Evolutionary conservation across 225 moss, liverwort and hornwort genomes (phyloP), one percentile per base, ranked within the genome.

Genomic region (Lunularia cruciata): DNA sequence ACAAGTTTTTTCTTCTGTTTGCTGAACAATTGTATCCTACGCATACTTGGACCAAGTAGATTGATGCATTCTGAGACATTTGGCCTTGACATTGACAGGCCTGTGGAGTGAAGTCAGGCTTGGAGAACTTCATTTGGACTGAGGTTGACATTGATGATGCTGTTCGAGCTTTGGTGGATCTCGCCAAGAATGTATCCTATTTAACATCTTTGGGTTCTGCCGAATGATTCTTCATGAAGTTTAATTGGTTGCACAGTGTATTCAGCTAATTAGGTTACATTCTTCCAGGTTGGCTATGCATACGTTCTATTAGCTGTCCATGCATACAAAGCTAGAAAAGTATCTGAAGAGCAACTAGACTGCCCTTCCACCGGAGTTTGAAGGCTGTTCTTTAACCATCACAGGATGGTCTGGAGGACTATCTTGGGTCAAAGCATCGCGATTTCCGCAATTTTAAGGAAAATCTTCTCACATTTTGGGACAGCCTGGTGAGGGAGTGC

Each of bases 111-210:
- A 86, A 83, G 63, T 85, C 85, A 56, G 84, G 83, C 65, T 72
- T 86, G 75, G 79, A 89, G 53, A 85, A 85, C 30, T 85, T 80
- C 37, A 82, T 81, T 43, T 88, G 77, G 74, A 73, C 79, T 71
- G 89, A 91, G 52, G 90, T 90, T 57, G 98, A 98, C 71, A 93
- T 98, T 31, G 93, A 98, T 75, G 98, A 98, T 60, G 98, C 88
- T 13, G 98, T 98, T 61, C 85, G 91, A 78, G 87, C 89, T 65
- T 83, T 98, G 86, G 85, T 89, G 20, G 86, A 87, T 18, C 80
- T 91, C 62, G 89, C 93, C 39, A 91, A 93, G 76, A 82, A 90
- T 85, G 92, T 92, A 94, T 94, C 94, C 86, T 86, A n/a, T n/a
- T n/a, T n/a, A n/a, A n/a, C n/a, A 40, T 13, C 40, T 6, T 40